phyloP scores from a whole-genome alignment of 2,329 filamentous ascomycete species.

The Drechslera avenae region DNA sequence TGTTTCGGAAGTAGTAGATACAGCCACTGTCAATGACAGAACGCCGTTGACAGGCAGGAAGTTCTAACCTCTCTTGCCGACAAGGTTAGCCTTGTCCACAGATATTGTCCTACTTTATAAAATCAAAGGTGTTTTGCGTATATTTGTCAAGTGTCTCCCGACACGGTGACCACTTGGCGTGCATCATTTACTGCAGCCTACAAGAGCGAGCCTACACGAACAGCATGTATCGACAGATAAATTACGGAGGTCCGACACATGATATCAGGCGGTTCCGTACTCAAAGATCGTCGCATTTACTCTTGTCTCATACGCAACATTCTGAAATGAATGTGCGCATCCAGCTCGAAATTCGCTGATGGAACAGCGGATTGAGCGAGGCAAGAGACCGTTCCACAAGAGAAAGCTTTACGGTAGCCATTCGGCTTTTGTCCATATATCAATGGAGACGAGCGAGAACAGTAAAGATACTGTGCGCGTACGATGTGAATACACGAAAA shows the following conservation, averaged over 20 bases:
- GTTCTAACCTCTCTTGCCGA: no score
- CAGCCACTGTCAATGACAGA: no score
- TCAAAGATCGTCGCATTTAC: constrained; percentile 48
- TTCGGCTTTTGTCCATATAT: background rate
- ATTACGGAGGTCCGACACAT: constrained; percentile 46
- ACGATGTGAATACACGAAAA: background rate
- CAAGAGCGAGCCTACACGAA: background rate
- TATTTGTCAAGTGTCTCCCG: no score
- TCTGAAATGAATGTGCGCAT: constrained; percentile 24
- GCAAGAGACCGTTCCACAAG: constrained; percentile 37
- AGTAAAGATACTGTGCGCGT: background rate
- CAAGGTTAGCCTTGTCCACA: no score
- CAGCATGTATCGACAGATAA: constrained; percentile 47
- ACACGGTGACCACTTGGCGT: no score
- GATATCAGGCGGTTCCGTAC: constrained; percentile 43
- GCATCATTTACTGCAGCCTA: background rate
- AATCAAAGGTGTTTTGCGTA: no score
- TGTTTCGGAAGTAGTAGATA: background rate
- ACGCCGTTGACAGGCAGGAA: no score
- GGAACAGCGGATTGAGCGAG: constrained; percentile 46
- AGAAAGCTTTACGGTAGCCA: background rate
- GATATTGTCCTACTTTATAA: no score
- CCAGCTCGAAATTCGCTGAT: constrained; percentile 48
- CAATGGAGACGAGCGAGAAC: background rate
- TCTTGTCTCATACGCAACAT: constrained; percentile 47